These are phyloP conservation scores for Barbarea vulgaris DNA, from an alignment of 345 rosid genomes.

Conservation along the genomic window DNA sequence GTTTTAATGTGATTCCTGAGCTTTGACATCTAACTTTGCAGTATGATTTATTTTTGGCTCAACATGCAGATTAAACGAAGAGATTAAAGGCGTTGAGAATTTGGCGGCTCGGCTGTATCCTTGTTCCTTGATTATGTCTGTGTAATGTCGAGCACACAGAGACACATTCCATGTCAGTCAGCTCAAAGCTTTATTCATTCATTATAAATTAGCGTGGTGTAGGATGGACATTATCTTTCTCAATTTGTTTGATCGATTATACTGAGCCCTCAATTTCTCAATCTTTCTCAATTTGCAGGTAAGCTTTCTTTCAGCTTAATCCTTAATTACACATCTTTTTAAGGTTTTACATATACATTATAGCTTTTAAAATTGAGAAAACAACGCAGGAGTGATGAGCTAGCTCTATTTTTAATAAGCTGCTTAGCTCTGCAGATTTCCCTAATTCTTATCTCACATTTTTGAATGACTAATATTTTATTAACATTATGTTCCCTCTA, in stretches of 20 bases:
- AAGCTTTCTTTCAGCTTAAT: too few species aligned
- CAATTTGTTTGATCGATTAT: too few species aligned
- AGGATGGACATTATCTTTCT: too few species aligned
- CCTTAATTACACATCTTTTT: not conserved
- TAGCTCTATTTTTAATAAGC: not conserved
- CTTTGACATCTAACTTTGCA: not conserved
- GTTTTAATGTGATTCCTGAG: not conserved
- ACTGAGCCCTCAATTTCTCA: too few species aligned
- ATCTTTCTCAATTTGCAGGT: too few species aligned
- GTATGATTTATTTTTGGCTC: not conserved
- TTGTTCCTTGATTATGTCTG: conserved; percentile 39
- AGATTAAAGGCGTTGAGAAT: conserved; percentile 72
- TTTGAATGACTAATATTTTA: not conserved
- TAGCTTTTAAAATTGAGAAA: not conserved
- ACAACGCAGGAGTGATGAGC: not conserved
- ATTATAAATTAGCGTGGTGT: too few species aligned
- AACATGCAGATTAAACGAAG: conserved; percentile 77
- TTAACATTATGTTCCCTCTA: too few species aligned
- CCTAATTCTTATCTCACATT: not conserved
- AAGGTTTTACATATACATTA: not conserved
- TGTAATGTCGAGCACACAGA: not conserved
- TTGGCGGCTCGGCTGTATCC: conserved; percentile 87
- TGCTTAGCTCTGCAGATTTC: not conserved
- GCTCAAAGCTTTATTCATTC: not conserved
- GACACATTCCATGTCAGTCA: not conserved